Conservation (phyloP, 2,329 filamentous ascomycete genomes). For the Corynespora cassiicola region DNA sequence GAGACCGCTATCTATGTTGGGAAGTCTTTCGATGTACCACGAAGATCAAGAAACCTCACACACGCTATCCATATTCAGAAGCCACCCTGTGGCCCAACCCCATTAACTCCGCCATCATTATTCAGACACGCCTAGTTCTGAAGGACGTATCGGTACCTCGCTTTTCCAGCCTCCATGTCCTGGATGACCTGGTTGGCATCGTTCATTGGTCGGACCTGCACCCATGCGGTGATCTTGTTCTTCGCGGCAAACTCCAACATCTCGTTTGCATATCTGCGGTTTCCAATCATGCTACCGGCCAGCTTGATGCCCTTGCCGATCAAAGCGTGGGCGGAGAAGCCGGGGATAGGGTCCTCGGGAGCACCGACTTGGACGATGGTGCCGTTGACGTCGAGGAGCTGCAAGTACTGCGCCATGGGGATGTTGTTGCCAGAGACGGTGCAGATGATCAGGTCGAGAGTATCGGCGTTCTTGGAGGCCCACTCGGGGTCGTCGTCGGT, state of each 20-base stretch:
- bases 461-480: constrained; percentile 60
- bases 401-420: constrained; percentile 64
- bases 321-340: constrained; percentile 60
- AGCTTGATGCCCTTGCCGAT: constrained; percentile 65
- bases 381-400: constrained; percentile 65
- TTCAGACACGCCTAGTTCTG: constrained; percentile 34
- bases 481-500: constrained; percentile 66
- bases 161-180: constrained; percentile 46
- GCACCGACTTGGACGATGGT: constrained; percentile 71
- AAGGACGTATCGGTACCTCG: constrained; percentile 52
- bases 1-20: too few species aligned
- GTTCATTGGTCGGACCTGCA: constrained; percentile 50
- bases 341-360: constrained; percentile 63
- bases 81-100: too few species aligned
- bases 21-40: too few species aligned
- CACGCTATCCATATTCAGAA: too few species aligned
- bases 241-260: constrained; percentile 53
- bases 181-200: constrained; percentile 44
- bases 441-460: constrained; percentile 65
- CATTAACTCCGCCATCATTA: too few species aligned
- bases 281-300: constrained; percentile 68
- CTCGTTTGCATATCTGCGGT: constrained; percentile 66
- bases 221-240: constrained; percentile 49
- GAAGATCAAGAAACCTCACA: too few species aligned
- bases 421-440: constrained; percentile 65